Evolutionary conservation across 305 asterid species (phyloP).

Genomic region (Solanum chacoense): DNA sequence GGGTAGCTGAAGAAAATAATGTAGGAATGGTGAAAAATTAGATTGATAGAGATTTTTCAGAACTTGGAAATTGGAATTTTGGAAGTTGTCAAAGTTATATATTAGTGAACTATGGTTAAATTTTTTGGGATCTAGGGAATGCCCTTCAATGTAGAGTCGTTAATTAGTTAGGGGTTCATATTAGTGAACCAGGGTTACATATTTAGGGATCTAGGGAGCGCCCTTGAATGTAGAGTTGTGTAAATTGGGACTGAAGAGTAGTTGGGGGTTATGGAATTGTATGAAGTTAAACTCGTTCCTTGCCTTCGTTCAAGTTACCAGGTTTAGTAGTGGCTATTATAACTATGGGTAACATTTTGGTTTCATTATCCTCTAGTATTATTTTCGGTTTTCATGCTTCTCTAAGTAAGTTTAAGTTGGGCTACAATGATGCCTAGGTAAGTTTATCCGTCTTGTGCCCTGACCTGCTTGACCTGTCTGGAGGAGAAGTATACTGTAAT

Average conservation of each 20-base stretch:
- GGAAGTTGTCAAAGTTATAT: neutral
- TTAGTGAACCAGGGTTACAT: neutral
- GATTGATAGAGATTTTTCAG: neutral
- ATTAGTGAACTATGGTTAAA: too few species aligned
- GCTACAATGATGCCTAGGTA: neutral
- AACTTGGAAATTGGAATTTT: neutral
- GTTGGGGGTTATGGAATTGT: neutral
- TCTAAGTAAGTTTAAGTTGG: neutral
- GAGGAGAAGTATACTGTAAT: neutral
- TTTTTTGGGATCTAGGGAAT: too few species aligned
- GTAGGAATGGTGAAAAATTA: neutral
- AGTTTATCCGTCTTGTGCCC: neutral
- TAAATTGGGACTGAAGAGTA: neutral
- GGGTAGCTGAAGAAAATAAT: neutral
- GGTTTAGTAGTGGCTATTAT: neutral
- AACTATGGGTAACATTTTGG: neutral
- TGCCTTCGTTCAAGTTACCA: neutral
- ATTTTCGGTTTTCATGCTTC: neutral
- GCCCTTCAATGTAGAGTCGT: too few species aligned
- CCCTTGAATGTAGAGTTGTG: neutral
- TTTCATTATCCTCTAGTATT: neutral
- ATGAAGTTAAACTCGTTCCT: neutral
- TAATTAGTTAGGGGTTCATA: too few species aligned
- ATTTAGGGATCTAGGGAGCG: neutral
- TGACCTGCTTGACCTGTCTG: neutral